Conservation (phyloP, 2,329 filamentous ascomycete species). For the Arthrobotrys musiformis region DNA sequence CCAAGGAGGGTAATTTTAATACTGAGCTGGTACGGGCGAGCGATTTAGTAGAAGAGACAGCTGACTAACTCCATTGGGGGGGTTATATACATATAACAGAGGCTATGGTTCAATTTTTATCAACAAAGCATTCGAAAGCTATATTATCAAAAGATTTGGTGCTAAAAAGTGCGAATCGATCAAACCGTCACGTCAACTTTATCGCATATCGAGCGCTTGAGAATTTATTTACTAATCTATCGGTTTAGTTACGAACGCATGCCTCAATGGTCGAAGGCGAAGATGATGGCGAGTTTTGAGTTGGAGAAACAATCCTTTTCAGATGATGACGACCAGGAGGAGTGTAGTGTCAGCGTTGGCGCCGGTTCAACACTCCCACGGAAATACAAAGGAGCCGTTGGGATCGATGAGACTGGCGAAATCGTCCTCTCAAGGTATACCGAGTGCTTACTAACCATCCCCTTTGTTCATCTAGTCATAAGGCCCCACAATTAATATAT, state of each 20-base stretch:
- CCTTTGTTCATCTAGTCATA: not conserved
- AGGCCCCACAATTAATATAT: not conserved
- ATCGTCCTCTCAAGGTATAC: not conserved
- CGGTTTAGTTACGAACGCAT: not conserved
- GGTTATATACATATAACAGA: too few species aligned
- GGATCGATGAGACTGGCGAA: not conserved
- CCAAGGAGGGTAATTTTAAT: slow-evolving; percentile 11
- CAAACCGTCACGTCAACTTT: too few species aligned
- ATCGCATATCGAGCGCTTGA: too few species aligned
- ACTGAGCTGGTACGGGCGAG: not conserved
- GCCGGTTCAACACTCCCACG: not conserved
- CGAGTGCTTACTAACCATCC: not conserved
- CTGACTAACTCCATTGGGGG: not conserved
- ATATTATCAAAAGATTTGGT: slow-evolving; percentile 9
- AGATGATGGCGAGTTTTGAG: slow-evolving; percentile 25
- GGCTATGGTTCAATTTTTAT: slow-evolving; percentile 19
- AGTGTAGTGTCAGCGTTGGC: not conserved
- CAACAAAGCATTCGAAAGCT: slow-evolving; percentile 30
- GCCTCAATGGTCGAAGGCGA: not conserved
- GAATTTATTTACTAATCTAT: not conserved
- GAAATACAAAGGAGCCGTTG: not conserved
- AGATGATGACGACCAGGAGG: not conserved
- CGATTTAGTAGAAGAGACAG: not conserved
- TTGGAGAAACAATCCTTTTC: slow-evolving; percentile 5
- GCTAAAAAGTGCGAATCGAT: not conserved